Base-by-base conservation (phyloP, 306 rosid species). In the Abrus pulchellus region DNA sequence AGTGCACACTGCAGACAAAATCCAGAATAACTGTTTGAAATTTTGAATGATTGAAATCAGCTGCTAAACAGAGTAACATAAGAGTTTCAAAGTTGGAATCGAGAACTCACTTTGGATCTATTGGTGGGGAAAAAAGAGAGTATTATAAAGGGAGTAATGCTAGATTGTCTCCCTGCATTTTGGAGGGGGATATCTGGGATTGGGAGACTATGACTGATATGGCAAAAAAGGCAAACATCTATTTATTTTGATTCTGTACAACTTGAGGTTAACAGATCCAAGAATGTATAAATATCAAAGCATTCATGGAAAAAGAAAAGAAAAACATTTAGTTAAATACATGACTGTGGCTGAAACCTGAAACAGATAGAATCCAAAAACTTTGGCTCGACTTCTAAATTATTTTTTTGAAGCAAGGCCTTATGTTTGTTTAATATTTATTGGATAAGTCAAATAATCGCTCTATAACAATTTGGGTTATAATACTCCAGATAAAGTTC, bases 331-430 rank as follows among this genome's bases (percentile, higher is more conserved):
- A 54, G 13, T 38, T 73, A 43, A 44, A 7, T 44, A 41, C 57
- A 43, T 29, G 44, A 43, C 7, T 27, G 53, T 52, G 43, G 14
- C 43, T 62, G 38, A 47, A 50, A 20, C 20, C 20, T 47, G 61
- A 33, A 59, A 59, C 38, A 34, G 36, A 53, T 53, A 43, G 63
- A 47, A 47, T 45, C 63, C 47, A 20, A 79, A 57, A 68, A 55
- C 60, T 76, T 59, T 57, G 63, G 40, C 74, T 27, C 6, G 9
- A 28, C 45, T 67, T 52, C n/a, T 45, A 66, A 41, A 13, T 3
- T 5, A 14, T 79, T 6, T 69, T 45, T 47, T 69, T 79, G 30
- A 56, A 78, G 36, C 30, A 54, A 53, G 44, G 75, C 65, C 32
- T 0, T 11, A 56, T 2, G 59, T 79, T 68, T 53, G 54, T 52